Evolutionary conservation across 768 basidiomycete genomes (phyloP).

Genomic region (Porphyrellus cyaneotinctus): DNA sequence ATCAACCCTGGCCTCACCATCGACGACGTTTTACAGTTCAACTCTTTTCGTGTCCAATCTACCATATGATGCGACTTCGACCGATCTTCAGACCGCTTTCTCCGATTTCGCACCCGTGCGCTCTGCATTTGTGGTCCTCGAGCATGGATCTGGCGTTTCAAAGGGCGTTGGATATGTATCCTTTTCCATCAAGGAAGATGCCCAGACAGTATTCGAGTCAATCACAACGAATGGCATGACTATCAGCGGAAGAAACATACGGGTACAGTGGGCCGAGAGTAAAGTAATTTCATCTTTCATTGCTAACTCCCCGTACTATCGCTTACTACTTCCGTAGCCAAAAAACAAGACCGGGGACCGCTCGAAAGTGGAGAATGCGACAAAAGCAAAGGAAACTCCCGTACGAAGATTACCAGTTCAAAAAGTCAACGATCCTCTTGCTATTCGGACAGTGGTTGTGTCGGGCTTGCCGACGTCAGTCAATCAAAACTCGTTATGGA

Average conservation of each 20-base stretch:
- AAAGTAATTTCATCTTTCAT: constrained; percentile 47
- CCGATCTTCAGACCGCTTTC: constrained; percentile 88
- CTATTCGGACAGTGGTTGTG: constrained; percentile 75
- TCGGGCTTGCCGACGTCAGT: constrained; percentile 65
- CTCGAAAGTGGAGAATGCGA: constrained; percentile 26
- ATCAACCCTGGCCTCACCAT: neutral
- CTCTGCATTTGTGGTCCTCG: constrained; percentile 88
- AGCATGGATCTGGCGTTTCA: constrained; percentile 67
- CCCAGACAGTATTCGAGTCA: constrained; percentile 64
- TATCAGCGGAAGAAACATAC: constrained; percentile 63
- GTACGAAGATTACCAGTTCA: constrained; percentile 31
- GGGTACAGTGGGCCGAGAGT: constrained; percentile 76
- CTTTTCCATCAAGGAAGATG: constrained; percentile 87
- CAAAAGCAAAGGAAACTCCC: constrained; percentile 41
- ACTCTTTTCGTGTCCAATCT: constrained; percentile 94
- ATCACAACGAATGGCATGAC: constrained; percentile 61
- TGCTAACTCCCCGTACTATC: neutral
- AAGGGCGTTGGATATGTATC: constrained; percentile 98
- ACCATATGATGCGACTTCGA: constrained; percentile 85
- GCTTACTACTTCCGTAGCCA: constrained; percentile 30
- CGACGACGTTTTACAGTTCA: constrained; percentile 47
- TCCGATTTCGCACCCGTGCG: constrained; percentile 94
- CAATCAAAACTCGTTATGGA: constrained; percentile 71
- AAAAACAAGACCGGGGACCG: constrained; percentile 38
- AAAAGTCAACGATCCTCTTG: constrained; percentile 62